Conservation (phyloP, 2,329 filamentous ascomycete species). For the Pseudogymnoascus sp. region DNA sequence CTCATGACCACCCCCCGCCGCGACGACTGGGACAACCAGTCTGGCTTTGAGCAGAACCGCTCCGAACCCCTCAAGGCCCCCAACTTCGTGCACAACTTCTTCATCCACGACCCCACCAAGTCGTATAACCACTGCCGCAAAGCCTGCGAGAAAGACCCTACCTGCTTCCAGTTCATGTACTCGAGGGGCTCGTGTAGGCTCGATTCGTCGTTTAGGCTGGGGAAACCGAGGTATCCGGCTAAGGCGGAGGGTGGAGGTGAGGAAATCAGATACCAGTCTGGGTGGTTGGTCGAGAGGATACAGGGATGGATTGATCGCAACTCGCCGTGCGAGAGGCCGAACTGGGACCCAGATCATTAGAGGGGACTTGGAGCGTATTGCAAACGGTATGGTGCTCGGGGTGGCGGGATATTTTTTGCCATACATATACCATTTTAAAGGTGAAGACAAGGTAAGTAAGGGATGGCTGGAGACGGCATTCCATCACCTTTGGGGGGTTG, state of each 20-base stretch:
- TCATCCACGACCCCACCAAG: constrained; percentile 38
- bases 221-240: constrained; percentile 8
- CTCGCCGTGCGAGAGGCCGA: not conserved
- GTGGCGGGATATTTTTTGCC: not conserved
- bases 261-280: constrained; percentile 11
- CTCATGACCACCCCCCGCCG: constrained; percentile 33
- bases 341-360: not conserved
- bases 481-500: not conserved
- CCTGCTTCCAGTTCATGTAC: constrained; percentile 32
- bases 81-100: constrained; percentile 13
- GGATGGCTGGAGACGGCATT: not conserved
- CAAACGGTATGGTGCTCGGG: not conserved
- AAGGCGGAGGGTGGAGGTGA: not conserved
- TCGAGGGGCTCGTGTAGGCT: constrained; percentile 17
- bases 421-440: not conserved
- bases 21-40: constrained; percentile 47
- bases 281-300: constrained; percentile 10
- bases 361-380: not conserved
- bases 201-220: constrained; percentile 12
- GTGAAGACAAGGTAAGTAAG: not conserved
- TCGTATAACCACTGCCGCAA: constrained; percentile 38
- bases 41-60: constrained; percentile 40
- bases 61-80: constrained; percentile 16
- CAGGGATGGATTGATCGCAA: not conserved
- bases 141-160: constrained; percentile 35